These are phyloP conservation scores for Sugiyamaella paludigena DNA, from an alignment of 1,139 yeast genomes.

Conservation along the genomic window DNA sequence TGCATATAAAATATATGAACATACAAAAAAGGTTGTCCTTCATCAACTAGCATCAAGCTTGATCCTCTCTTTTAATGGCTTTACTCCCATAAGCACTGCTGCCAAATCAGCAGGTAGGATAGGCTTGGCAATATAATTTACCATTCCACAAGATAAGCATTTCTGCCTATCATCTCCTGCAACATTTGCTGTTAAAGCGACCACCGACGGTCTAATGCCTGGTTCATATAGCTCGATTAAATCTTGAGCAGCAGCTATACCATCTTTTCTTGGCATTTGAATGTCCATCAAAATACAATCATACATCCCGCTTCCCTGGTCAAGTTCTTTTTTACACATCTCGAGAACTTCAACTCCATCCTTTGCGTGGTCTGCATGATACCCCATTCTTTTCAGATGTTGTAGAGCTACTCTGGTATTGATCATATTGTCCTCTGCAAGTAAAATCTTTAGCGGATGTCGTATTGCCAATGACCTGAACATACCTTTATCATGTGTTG, in stretches of 20 bases:
- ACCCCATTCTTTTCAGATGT: slow-evolving; percentile 53
- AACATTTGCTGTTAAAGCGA: slow-evolving; percentile 58
- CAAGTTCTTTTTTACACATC: slow-evolving; percentile 38
- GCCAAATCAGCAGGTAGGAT: slow-evolving; percentile 50
- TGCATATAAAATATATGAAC: no score
- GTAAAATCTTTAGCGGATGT: slow-evolving; percentile 47
- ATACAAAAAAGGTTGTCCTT: background rate
- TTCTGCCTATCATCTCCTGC: slow-evolving; percentile 54
- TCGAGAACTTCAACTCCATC: slow-evolving; percentile 53
- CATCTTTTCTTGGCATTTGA: slow-evolving; percentile 56
- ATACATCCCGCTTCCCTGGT: slow-evolving; percentile 40
- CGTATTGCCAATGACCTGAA: slow-evolving; percentile 33
- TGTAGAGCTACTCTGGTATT: slow-evolving; percentile 52
- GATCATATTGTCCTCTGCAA: slow-evolving; percentile 55
- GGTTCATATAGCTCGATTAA: slow-evolving; percentile 36
- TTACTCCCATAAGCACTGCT: slow-evolving; percentile 32
- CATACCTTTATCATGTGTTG: slow-evolving; percentile 30
- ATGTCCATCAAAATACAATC: slow-evolving; percentile 55
- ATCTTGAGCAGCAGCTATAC: slow-evolving; percentile 47
- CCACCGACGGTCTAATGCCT: slow-evolving; percentile 40
- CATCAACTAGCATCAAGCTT: slow-evolving; percentile 2
- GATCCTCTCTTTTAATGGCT: slow-evolving; percentile 24
- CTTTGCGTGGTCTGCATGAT: slow-evolving; percentile 54
- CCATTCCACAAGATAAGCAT: slow-evolving; percentile 53
- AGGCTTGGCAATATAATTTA: slow-evolving; percentile 56